A percentile compares a stretch with the other conserved stretches of the same genome.
These are phyloP conservation scores for Colletotrichum lindemuthianum DNA, from an alignment of 2,329 filamentous ascomycete species.

Conservation along the genomic window DNA sequence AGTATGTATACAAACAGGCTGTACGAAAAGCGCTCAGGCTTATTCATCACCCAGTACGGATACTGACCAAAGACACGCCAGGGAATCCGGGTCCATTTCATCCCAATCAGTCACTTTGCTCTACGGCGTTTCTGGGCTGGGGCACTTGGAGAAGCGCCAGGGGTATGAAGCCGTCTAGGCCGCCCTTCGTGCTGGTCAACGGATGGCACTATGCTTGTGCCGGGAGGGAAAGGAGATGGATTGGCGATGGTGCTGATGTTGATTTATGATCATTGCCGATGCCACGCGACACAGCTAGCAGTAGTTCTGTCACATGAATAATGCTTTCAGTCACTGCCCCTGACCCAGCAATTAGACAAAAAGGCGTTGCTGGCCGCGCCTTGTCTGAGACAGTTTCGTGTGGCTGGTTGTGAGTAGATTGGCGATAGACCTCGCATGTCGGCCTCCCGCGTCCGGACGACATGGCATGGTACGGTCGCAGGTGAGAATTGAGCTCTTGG, in stretches of 20 bases:
- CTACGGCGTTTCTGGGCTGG: slow-evolving; percentile 5
- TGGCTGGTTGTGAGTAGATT: too few species aligned
- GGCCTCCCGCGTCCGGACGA: too few species aligned
- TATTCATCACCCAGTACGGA: not conserved
- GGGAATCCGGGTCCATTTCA: slow-evolving; percentile 5
- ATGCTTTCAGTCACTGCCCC: not conserved
- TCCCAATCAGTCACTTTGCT: slow-evolving; percentile 2
- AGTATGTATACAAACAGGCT: not conserved
- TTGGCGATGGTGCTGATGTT: not conserved
- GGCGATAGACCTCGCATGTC: too few species aligned
- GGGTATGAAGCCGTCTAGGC: slow-evolving; percentile 16
- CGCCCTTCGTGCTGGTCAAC: not conserved
- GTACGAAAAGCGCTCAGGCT: too few species aligned
- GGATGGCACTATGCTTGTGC: slow-evolving; percentile 8
- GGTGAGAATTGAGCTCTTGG: too few species aligned
- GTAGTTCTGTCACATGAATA: not conserved
- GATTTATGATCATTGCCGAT: slow-evolving; percentile 5
- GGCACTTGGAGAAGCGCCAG: slow-evolving; percentile 8
- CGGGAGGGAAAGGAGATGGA: not conserved
- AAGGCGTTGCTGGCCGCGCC: not conserved
- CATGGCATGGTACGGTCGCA: too few species aligned
- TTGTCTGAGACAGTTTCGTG: slow-evolving; percentile 10
- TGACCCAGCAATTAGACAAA: not conserved
- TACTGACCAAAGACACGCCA: slow-evolving; percentile 14
- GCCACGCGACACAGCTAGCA: slow-evolving; percentile 20